phyloP scores from a whole-genome alignment of 164 flowering plant genomes.

The Saururus chinensis region DNA sequence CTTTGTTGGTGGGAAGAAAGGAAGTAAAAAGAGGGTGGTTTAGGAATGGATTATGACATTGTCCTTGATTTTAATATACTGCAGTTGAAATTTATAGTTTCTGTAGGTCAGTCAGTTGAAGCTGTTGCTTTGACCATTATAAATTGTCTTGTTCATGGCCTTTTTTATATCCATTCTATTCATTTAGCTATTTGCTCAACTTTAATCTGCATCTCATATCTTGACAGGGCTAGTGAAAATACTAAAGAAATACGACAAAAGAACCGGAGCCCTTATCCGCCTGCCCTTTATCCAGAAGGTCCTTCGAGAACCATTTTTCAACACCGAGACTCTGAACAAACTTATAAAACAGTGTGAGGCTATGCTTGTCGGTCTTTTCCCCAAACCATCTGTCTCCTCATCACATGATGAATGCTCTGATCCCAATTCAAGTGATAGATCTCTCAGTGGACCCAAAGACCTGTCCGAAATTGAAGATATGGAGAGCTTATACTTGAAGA shows the following conservation, averaged over 20 bases:
- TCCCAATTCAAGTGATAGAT: background rate
- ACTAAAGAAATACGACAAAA: constrained; percentile 81
- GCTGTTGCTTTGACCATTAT: background rate
- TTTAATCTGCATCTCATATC: too few relatives aligned
- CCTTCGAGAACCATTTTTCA: constrained; percentile 69
- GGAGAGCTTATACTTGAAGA: constrained; percentile 43
- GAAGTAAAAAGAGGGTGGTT: background rate
- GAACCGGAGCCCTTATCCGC: constrained; percentile 69
- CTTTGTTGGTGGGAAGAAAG: background rate
- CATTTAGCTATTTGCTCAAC: background rate
- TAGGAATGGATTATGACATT: too few relatives aligned
- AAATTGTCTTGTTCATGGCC: background rate
- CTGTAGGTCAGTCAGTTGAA: background rate
- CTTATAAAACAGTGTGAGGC: constrained; percentile 70
- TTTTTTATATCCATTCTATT: too few relatives aligned
- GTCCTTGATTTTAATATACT: background rate
- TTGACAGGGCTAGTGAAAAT: constrained; percentile 63
- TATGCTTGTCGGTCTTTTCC: constrained; percentile 74
- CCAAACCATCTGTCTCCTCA: constrained; percentile 9
- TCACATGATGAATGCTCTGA: background rate
- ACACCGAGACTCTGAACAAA: constrained; percentile 68
- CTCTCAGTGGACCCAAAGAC: constrained; percentile 22
- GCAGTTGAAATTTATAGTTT: background rate
- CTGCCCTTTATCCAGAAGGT: constrained; percentile 65
- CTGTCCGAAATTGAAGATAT: constrained; percentile 36